Evolutionary conservation across 2,329 filamentous ascomycete species (phyloP).

Genomic region (Bipolaris victoriae): DNA sequence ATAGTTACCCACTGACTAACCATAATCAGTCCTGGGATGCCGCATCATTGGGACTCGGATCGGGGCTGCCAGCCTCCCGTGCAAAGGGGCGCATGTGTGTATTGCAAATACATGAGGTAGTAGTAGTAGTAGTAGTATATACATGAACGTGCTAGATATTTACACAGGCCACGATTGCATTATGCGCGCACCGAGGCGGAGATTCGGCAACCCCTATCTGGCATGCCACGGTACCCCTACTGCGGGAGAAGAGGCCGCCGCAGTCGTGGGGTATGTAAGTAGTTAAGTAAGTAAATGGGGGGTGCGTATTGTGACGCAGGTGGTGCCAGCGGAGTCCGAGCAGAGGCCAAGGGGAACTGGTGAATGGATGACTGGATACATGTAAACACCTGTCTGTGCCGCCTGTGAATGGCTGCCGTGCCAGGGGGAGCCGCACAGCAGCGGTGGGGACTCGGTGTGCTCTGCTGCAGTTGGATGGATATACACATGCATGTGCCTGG

Average conservation of each 20-base stretch:
- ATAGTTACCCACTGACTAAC: too few relatives aligned
- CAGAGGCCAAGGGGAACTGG: slow-evolving; percentile 23
- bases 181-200: not conserved
- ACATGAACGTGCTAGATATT: not conserved
- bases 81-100: not conserved
- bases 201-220: not conserved
- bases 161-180: not conserved
- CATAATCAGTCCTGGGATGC: too few relatives aligned
- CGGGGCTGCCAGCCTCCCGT: not conserved
- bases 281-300: not conserved
- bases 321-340: slow-evolving; percentile 19
- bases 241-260: not conserved
- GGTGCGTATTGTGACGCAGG: slow-evolving; percentile 12
- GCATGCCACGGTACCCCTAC: not conserved
- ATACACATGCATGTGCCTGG: slow-evolving; percentile 19
- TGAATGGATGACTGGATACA: slow-evolving; percentile 9
- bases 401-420: not conserved
- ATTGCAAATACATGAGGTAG: not conserved
- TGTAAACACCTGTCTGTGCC: not conserved
- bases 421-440: too few relatives aligned
- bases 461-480: not conserved
- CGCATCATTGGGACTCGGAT: not conserved
- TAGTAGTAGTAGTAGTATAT: too few relatives aligned
- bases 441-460: too few relatives aligned
- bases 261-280: slow-evolving; percentile 7